Base-by-base conservation (phyloP, 1,284 basidiomycete species). In the Cutaneotrichosporon sp. region DNA sequence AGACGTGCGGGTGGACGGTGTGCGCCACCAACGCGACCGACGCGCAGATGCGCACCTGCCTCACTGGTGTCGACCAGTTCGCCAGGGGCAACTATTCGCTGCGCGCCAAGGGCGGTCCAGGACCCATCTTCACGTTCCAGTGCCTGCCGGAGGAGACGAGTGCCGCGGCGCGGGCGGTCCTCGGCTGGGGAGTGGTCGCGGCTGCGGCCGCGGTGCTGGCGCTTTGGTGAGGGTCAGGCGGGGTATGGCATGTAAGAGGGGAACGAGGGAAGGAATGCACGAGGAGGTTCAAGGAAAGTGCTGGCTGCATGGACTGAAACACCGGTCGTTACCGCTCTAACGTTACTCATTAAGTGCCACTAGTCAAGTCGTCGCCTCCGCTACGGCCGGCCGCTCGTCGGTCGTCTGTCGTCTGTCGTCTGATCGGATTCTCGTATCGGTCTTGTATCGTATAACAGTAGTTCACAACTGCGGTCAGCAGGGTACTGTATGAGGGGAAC, bases 271-370 rank as follows among this genome's bases (percentile, higher is more conserved):
- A n/a, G n/a, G n/a, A n/a, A n/a, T n/a, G n/a, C n/a, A n/a, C n/a
- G n/a, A n/a, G 13, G 11, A 13, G 34, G 34, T 36, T 42, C 9
- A 42, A 42, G 38, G 38, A 42, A 42, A n/a, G 38, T 42, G 38
- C 18, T 42, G 38, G 38, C 38, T 42, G 38, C 38, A 42, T 42
- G 38, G 38, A 42, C 38, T 42, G 38, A 42, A 42, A 42, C 38
- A 42, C 38, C 16, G 38, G 38, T 42, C 38, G 38, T 42, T 42
- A 42, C 38, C 38, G 38, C 38, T 42, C 38, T 42, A 42, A 42
- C 38, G 38, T n/a, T 42, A 42, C 38, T 42, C 18, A 42, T 42
- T 42, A 42, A 42, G 38, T 42, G 38, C 34, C 38, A 42, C 38
- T 42, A 42, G 38, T 42, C 38, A n/a, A 42, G 38, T 42, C 38